Conservation (phyloP, 2,329 filamentous ascomycete species). For the Fonsecaea pugnacius region DNA sequence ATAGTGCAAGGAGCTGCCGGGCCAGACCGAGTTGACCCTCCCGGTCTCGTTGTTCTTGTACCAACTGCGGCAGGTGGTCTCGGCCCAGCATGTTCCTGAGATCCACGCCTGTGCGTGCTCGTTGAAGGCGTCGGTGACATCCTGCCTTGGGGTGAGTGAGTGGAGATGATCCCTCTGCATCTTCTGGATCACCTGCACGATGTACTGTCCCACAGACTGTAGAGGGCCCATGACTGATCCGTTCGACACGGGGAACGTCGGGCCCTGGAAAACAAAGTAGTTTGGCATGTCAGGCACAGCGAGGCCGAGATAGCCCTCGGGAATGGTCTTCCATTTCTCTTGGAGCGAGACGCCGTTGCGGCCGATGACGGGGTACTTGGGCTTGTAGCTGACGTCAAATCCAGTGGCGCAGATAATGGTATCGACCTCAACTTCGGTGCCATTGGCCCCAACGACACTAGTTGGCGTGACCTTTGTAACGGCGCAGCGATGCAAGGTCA, state of each 20-base stretch:
- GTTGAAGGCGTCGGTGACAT: conserved; percentile 41
- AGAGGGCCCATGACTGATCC: conserved; percentile 49
- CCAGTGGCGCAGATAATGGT: conserved; percentile 45
- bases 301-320: conserved; percentile 34
- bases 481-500: conserved; percentile 55
- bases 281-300: conserved; percentile 36
- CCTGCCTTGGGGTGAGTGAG: conserved; percentile 43
- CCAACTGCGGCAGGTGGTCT: conserved; percentile 24
- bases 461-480: conserved; percentile 52
- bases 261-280: conserved; percentile 35
- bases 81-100: conserved; percentile 55
- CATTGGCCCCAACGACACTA: conserved; percentile 45
- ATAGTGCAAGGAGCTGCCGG: no score
- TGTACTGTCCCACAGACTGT: conserved; percentile 46
- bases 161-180: conserved; percentile 49
- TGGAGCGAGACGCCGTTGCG: conserved; percentile 46
- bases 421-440: conserved; percentile 40
- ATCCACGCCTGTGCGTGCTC: conserved; percentile 51
- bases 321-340: conserved; percentile 47
- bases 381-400: conserved; percentile 46
- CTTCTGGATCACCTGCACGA: conserved; percentile 46
- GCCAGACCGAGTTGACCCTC: no score
- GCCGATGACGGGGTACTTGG: conserved; percentile 49
- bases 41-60: no score
- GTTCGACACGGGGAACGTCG: conserved; percentile 50